These are phyloP conservation scores for Ceratocystis smalleyi DNA, from an alignment of 2,329 filamentous ascomycete genomes.

Conservation along the genomic window DNA sequence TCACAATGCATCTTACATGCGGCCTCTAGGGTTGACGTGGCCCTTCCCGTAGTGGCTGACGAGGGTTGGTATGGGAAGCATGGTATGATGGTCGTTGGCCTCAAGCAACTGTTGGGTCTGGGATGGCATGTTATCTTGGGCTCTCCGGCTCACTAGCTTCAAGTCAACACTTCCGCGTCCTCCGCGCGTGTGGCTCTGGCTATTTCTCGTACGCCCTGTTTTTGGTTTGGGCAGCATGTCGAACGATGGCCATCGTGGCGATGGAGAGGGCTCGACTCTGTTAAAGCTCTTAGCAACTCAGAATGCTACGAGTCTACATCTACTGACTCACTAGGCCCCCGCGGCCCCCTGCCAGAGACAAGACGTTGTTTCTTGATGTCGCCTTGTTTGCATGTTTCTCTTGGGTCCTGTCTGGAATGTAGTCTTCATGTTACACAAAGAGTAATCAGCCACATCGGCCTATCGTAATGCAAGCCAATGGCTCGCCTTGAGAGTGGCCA, in stretches of 20 bases:
- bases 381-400: neutral
- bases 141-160: neutral
- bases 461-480: too few relatives aligned
- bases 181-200: too few relatives aligned
- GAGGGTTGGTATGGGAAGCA: neutral
- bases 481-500: too few relatives aligned
- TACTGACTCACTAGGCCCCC: neutral
- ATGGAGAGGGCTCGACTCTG: neutral
- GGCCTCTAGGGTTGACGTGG: neutral
- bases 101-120: neutral
- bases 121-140: neutral
- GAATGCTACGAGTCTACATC: neutral
- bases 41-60: neutral
- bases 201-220: neutral
- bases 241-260: neutral
- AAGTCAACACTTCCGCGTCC: neutral
- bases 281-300: neutral
- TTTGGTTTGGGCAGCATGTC: neutral
- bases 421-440: neutral
- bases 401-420: neutral
- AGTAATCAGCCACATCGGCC: neutral
- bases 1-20: neutral
- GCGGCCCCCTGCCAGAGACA: neutral
- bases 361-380: neutral
- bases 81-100: neutral